Conservation (phyloP, 345 rosid genomes). For the Lagerstroemia speciosa region DNA sequence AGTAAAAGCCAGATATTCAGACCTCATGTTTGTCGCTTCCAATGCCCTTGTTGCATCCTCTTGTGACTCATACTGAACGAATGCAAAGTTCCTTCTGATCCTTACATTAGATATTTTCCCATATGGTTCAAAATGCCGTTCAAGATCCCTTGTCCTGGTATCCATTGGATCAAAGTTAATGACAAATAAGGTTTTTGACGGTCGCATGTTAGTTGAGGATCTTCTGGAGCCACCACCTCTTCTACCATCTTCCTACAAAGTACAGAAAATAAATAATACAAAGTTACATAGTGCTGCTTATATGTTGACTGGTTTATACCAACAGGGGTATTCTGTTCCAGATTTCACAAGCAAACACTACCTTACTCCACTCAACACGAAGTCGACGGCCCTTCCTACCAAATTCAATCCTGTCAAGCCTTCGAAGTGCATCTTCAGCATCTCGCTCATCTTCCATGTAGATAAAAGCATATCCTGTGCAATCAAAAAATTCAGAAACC, state of each 20-base stretch:
- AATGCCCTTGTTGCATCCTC: slow-evolving; percentile 90
- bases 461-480: slow-evolving; percentile 75
- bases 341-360: slow-evolving; percentile 9
- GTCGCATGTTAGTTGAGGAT: slow-evolving; percentile 49
- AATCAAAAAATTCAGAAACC: slow-evolving; percentile 10
- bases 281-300: not conserved
- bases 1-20: not conserved
- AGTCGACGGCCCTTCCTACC: slow-evolving; percentile 91
- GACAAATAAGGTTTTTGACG: slow-evolving; percentile 90
- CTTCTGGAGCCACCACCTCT: slow-evolving; percentile 58
- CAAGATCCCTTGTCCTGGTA: slow-evolving; percentile 82
- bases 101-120: slow-evolving; percentile 85
- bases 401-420: slow-evolving; percentile 72
- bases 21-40: slow-evolving; percentile 83
- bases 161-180: slow-evolving; percentile 80
- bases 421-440: slow-evolving; percentile 94
- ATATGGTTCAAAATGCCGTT: slow-evolving; percentile 88
- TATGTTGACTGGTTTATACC: not conserved
- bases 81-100: slow-evolving; percentile 93
- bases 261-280: not conserved
- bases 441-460: slow-evolving; percentile 97
- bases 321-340: not conserved
- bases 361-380: slow-evolving; percentile 99
- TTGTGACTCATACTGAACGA: slow-evolving; percentile 77
- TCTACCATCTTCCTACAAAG: slow-evolving; percentile 28